phyloP scores from a whole-genome alignment of 352 stramenopile genomes.

The Pythium rishiriense region DNA sequence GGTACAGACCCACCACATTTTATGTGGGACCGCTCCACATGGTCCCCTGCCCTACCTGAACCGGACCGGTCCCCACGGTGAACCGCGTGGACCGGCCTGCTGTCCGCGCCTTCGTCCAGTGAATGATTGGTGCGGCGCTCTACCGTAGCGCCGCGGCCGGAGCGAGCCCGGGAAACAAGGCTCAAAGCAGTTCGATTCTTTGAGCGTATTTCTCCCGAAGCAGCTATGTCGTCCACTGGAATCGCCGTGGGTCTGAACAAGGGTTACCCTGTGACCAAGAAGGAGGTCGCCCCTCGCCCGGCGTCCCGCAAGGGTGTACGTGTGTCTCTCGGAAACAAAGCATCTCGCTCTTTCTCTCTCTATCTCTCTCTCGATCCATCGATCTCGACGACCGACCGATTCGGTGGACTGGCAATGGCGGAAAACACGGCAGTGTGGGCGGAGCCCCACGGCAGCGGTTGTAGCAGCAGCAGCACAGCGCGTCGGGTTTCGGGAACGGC shows the following conservation, averaged over 20 bases:
- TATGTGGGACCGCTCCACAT: conserved; percentile 4
- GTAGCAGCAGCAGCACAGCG: no score
- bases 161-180: conserved; percentile 16
- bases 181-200: conserved; percentile 75
- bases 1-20: not conserved
- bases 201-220: conserved; percentile 77
- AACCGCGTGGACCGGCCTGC: conserved; percentile 19
- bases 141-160: conserved; percentile 23
- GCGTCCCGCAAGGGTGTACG: conserved; percentile 91
- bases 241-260: conserved; percentile 92
- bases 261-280: conserved; percentile 92
- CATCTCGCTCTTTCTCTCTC: not conserved
- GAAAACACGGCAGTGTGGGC: not conserved
- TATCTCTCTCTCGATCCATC: not conserved
- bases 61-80: conserved; percentile 8
- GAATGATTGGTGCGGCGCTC: conserved; percentile 37
- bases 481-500: no score
- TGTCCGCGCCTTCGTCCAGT: conserved; percentile 2
- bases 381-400: not conserved
- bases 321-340: conserved; percentile 21
- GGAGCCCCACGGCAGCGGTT: no score
- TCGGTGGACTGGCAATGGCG: no score
- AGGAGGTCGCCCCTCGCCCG: conserved; percentile 82
- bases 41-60: conserved; percentile 1
- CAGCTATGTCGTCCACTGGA: conserved; percentile 90